Evolutionary conservation across 2,329 filamentous ascomycete genomes (phyloP), one percentile per base, ranked within the genome.

Genomic region (Curvularia spicifera): DNA sequence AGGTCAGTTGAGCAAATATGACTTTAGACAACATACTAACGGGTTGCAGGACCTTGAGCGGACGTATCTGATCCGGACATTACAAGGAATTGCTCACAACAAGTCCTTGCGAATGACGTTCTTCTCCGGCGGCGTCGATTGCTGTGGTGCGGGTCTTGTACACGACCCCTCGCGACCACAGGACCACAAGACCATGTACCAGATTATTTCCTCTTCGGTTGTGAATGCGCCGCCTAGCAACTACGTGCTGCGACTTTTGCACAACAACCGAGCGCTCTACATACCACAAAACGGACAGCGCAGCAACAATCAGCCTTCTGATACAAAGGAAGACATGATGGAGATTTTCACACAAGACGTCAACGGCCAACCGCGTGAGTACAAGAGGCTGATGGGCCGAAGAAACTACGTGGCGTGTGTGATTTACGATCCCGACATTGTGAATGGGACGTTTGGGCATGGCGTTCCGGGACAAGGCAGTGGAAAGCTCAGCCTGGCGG

Each of bases 251-350:
- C 96, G 96, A 76, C 85, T 99, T 72, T 87, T 99, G n/a, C 93
- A 98, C 82, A 95, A 90, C 82, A 94, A 93, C 80, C 95, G 94
- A 77, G 87, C 91, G 37, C 87, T 98, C 28, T 99, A 97, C 76
- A 84, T 99, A 53, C 95, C 95, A 0, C 84, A 86, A 53, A 99
- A 99, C 77, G 94, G 94, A n/a, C 85, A 88, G 66, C 82, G 86
- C 63, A 85, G 82, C 59, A 83, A 84, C 1, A 87, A 92, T 56
- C 85, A 86, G 64, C 88, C 90, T 0, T 89, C 89, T 1, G 95
- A 99, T 76, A 99, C 95, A 46, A 98, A 99, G 78, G 95, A 99
- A 78, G 95, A 99, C 79, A 99, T 99, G 95, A 96, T 99, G 91
- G 95, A 99, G 81, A 96, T 99, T 66, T 99, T 99, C 84, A 92